Evolutionary conservation across 768 basidiomycete genomes (phyloP), one percentile per base, ranked within the genome.

Genomic region (Kwoniella newhampshirensis): DNA sequence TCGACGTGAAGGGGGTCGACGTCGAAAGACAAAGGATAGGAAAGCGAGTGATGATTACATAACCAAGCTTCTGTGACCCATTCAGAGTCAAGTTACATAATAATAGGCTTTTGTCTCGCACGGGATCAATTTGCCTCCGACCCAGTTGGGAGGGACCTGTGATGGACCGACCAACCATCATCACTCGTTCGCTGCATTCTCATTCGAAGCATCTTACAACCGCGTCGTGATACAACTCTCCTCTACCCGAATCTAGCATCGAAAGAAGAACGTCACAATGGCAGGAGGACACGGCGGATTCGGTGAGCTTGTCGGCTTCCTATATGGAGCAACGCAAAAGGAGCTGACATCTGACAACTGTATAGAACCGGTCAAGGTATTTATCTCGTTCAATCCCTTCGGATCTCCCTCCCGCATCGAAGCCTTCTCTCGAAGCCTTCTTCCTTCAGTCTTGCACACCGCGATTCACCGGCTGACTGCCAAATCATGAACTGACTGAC

Each of bases 271-370:
- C 39, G 25, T 45, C 64, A 76, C 65, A 76, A 86, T 86, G 85
- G 85, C 81, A 70, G 88, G 82, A 68, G 76, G 73, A 62, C 84
- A 87, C 78, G 84, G 87, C 81, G 69, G 63, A 80, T 75, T 59
- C 39, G 49, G 54, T 64, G 50, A 63, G 60, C 51, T 32, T 32
- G 32, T 32, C 6, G 7, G 7, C 32, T 32, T 32, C 32, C 13
- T 32, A 6, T 32, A n/a, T n/a, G n/a, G n/a, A n/a, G n/a, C n/a
- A n/a, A n/a, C n/a, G n/a, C n/a, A n/a, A n/a, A n/a, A n/a, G n/a
- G 36, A 50, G 58, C 54, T 61, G 55, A 50, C 48, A 12, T 25
- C 21, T 35, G 15, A 9, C 28, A 27, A 3, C 23, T 12, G 18
- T 11, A 32, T 18, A 66, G 64, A 59, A 45, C 60, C 64, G 13